Percentiles rank a stretch among this genome's conserved stretches.
These are phyloP conservation scores for Cladosporium sphaerospermum DNA, from an alignment of 2,329 filamentous ascomycete species.

Conservation along the genomic window DNA sequence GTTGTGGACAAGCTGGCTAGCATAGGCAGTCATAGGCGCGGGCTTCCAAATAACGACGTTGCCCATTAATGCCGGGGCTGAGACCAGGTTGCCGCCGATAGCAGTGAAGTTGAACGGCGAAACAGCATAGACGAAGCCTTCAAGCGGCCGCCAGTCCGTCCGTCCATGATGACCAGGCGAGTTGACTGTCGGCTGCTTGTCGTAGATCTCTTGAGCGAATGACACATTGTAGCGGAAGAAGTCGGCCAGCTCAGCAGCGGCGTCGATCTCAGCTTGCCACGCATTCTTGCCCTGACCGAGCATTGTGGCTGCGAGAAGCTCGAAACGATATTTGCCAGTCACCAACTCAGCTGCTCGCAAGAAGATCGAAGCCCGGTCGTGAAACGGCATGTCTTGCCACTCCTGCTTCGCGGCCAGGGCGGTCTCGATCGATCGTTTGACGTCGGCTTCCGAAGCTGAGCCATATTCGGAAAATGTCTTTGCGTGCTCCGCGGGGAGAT, in stretches of 20 bases:
- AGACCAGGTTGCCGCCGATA: slow-evolving; percentile 80
- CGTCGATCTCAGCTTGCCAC: slow-evolving; percentile 98
- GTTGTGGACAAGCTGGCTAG: slow-evolving; percentile 83
- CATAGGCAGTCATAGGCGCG: slow-evolving; percentile 81
- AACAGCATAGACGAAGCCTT: slow-evolving; percentile 93
- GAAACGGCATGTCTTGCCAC: slow-evolving; percentile 83
- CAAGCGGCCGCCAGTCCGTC: slow-evolving; percentile 79
- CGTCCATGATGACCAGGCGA: slow-evolving; percentile 84
- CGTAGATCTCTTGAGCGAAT: slow-evolving; percentile 86
- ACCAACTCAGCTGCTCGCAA: slow-evolving; percentile 93
- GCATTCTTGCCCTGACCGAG: slow-evolving; percentile 96
- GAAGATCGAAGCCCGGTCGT: slow-evolving; percentile 87
- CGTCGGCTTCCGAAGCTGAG: slow-evolving; percentile 68
- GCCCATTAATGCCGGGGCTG: slow-evolving; percentile 77
- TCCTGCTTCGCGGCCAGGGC: slow-evolving; percentile 78
- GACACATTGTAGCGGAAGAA: slow-evolving; percentile 88
- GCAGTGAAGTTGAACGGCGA: slow-evolving; percentile 97
- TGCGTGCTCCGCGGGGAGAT: slow-evolving; percentile 73
- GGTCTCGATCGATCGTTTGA: slow-evolving; percentile 71
- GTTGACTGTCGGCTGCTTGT: slow-evolving; percentile 79
- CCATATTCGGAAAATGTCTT: slow-evolving; percentile 75
- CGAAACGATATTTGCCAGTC: slow-evolving; percentile 87
- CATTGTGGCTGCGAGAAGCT: slow-evolving; percentile 94
- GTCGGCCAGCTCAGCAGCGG: slow-evolving; percentile 85
- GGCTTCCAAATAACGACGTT: slow-evolving; percentile 98